Conservation (phyloP, 2,329 filamentous ascomycete genomes). For the Parastagonospora avenae region DNA sequence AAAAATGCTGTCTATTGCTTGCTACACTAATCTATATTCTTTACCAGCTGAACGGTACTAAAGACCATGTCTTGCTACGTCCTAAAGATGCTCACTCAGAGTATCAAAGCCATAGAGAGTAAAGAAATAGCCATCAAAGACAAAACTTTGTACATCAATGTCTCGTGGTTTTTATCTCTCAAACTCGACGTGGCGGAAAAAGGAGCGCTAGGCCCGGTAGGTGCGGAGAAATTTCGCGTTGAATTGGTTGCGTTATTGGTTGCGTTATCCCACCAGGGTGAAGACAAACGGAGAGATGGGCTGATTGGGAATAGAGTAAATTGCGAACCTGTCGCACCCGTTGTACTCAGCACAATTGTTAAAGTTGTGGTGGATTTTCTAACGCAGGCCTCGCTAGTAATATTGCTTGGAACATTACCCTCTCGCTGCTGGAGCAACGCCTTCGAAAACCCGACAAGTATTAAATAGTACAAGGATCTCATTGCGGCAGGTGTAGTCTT, state of each 20-base stretch:
- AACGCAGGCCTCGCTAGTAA: background rate
- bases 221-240: slow-evolving; percentile 7
- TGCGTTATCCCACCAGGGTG: slow-evolving; percentile 10
- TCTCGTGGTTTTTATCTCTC: background rate
- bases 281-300: slow-evolving; percentile 7
- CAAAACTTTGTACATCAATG: slow-evolving; percentile 3
- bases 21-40: no score
- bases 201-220: background rate
- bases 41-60: slow-evolving; percentile 5
- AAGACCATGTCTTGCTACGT: slow-evolving; percentile 3
- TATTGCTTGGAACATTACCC: background rate
- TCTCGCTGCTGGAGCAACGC: background rate
- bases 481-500: slow-evolving; percentile 1
- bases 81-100: slow-evolving; percentile 4
- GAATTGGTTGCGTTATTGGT: slow-evolving; percentile 12
- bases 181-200: background rate
- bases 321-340: slow-evolving; percentile 3
- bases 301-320: slow-evolving; percentile 9
- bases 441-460: slow-evolving; percentile 4
- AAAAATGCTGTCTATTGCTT: no score
- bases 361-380: slow-evolving; percentile 2
- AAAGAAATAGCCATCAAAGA: slow-evolving; percentile 4
- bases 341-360: slow-evolving; percentile 1
- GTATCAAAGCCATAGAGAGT: slow-evolving; percentile 4
- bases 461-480: slow-evolving; percentile 5